Evolutionary conservation across 306 rosid genomes (phyloP).

Genomic region (Sesbania bispinosa): DNA sequence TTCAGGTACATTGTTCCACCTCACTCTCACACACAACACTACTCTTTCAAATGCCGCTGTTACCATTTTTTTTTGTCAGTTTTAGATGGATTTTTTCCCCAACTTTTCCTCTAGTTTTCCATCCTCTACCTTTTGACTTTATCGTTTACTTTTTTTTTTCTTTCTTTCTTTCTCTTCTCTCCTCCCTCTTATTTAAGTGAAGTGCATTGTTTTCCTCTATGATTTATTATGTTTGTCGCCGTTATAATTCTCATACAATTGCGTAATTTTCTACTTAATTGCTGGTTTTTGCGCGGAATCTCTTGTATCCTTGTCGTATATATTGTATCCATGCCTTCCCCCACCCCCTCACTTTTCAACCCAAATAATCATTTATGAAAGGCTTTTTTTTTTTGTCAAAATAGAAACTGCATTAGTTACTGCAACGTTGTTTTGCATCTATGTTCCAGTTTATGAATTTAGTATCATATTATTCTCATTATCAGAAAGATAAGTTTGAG

Average conservation of each 20-base stretch:
- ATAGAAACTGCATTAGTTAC: neutral
- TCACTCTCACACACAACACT: neutral
- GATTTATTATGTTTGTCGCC: neutral
- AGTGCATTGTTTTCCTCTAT: neutral
- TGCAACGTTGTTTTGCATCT: neutral
- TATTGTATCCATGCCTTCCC: no score
- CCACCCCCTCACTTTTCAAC: no score
- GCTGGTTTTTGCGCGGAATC: slow-evolving; percentile 16
- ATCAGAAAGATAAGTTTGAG: neutral
- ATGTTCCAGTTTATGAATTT: neutral
- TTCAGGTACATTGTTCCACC: slow-evolving; percentile 50
- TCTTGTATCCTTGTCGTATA: neutral
- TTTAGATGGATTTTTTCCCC: slow-evolving; percentile 8
- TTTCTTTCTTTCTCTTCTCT: no score
- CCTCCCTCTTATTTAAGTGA: neutral
- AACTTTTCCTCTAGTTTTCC: neutral
- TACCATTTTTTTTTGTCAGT: neutral
- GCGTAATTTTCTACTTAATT: no score
- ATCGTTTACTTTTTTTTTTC: neutral
- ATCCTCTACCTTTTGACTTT: slow-evolving; percentile 22
- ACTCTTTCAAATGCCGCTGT: no score
- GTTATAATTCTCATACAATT: neutral
- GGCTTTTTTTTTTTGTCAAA: neutral
- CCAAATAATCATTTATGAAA: neutral
- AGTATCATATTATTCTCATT: neutral